Percentiles rank a stretch among this genome's conserved stretches.
These are phyloP conservation scores for Hymenoscyphus salicellus DNA, from an alignment of 2,329 filamentous ascomycete genomes.

Conservation along the genomic window DNA sequence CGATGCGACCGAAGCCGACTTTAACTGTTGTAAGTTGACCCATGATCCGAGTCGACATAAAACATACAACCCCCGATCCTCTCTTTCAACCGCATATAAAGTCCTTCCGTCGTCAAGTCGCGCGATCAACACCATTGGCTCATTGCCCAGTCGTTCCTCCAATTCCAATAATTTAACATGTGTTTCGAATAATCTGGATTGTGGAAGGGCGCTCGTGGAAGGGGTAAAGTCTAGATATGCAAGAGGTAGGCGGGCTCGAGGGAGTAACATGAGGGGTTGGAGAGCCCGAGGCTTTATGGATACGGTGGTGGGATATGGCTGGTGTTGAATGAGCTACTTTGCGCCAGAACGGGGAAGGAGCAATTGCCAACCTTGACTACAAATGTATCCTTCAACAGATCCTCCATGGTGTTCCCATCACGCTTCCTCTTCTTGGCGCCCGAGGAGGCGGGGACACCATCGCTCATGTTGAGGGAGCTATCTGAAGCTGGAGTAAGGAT, in stretches of 20 bases:
- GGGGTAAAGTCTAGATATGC: conserved; percentile 57
- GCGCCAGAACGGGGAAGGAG: conserved; percentile 1
- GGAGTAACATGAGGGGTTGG: conserved; percentile 60
- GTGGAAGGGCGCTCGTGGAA: conserved; percentile 49
- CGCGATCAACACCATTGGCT: conserved; percentile 58
- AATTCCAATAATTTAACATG: conserved; percentile 62
- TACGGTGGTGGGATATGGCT: conserved; percentile 57
- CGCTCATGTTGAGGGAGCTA: conserved; percentile 23
- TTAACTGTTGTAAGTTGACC: conserved; percentile 58
- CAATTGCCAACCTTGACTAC: conserved; percentile 34
- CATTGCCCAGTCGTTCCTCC: conserved; percentile 55
- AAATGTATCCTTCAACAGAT: conserved; percentile 36
- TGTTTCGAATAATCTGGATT: conserved; percentile 58
- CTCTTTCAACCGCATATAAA: conserved; percentile 64
- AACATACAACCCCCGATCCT: conserved; percentile 59
- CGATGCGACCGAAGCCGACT: conserved; percentile 47
- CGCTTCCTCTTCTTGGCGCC: conserved; percentile 37
- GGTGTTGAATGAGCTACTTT: conserved; percentile 14
- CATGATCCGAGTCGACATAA: conserved; percentile 66
- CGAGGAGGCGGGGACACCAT: conserved; percentile 15
- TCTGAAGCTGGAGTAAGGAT: conserved; percentile 34
- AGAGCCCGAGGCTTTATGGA: conserved; percentile 53
- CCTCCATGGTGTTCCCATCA: conserved; percentile 33
- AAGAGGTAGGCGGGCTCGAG: conserved; percentile 58
- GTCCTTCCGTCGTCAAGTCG: conserved; percentile 53